These are phyloP conservation scores for Ceratocystis cubensis DNA, from an alignment of 2,329 filamentous ascomycete genomes.

Conservation along the genomic window DNA sequence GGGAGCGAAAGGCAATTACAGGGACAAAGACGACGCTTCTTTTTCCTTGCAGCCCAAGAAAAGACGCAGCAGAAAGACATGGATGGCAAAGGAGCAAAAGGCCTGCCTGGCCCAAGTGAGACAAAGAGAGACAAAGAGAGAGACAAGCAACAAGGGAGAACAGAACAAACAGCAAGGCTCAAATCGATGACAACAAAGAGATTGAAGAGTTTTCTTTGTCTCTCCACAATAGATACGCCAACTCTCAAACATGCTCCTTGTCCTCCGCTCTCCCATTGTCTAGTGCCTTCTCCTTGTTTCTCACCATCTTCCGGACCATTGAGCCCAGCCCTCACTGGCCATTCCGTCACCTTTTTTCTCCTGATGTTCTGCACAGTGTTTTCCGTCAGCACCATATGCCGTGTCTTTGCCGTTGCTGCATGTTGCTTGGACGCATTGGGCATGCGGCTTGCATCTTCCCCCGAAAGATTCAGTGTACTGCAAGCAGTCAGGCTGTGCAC, in stretches of 20 bases:
- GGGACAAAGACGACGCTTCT: background rate
- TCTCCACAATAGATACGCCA: too few relatives aligned
- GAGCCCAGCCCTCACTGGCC: conserved; percentile 4
- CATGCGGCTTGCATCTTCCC: background rate
- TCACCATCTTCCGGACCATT: conserved; percentile 12
- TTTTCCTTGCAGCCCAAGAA: background rate
- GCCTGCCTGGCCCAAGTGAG: too few relatives aligned
- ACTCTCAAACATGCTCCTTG: too few relatives aligned
- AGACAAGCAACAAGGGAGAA: too few relatives aligned
- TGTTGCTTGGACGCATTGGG: background rate
- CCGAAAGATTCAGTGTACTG: background rate
- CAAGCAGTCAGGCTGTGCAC: conserved; percentile 4
- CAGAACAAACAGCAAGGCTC: too few relatives aligned
- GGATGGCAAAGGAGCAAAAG: too few relatives aligned
- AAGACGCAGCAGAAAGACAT: too few relatives aligned
- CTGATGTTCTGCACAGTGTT: conserved; percentile 2
- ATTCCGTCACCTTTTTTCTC: background rate
- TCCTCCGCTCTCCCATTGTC: background rate
- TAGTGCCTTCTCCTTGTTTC: background rate
- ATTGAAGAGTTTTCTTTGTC: too few relatives aligned
- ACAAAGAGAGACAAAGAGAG: too few relatives aligned
- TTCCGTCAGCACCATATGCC: background rate
- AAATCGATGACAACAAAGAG: too few relatives aligned
- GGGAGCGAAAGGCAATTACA: background rate
- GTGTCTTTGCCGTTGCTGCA: background rate